phyloP scores from a whole-genome alignment of 2,329 filamentous ascomycete genomes.

The Ascochyta pisi region DNA sequence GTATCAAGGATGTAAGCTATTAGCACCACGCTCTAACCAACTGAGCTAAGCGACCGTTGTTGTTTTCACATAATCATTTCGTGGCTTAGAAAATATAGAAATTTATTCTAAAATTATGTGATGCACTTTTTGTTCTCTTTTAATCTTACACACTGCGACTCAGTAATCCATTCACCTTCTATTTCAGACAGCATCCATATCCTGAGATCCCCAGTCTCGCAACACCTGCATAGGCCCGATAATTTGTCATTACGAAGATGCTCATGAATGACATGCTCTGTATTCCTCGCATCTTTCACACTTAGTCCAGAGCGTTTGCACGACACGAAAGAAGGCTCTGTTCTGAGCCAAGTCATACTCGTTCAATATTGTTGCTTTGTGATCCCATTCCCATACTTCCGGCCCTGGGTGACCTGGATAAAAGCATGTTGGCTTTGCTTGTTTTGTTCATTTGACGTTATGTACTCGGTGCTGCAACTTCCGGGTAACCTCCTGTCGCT shows the following conservation, averaged over 20 bases:
- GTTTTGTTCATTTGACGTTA: not conserved
- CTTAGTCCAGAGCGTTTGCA: not conserved
- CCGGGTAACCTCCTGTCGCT: not conserved
- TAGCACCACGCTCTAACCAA: constrained; percentile 24
- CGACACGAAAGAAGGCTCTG: not conserved
- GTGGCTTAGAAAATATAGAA: not conserved
- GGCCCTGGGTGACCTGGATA: not conserved
- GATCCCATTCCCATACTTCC: not conserved
- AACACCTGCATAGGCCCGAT: too few relatives aligned
- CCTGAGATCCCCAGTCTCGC: too few relatives aligned
- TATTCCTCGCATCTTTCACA: too few relatives aligned
- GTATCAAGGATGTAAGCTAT: constrained; percentile 16
- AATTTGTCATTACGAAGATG: not conserved
- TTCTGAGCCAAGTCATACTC: not conserved
- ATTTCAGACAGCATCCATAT: too few relatives aligned
- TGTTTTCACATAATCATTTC: not conserved
- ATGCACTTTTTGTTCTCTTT: too few relatives aligned
- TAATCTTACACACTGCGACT: too few relatives aligned
- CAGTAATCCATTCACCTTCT: too few relatives aligned
- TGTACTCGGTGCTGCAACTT: not conserved
- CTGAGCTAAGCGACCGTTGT: constrained; percentile 20
- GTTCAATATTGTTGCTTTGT: not conserved
- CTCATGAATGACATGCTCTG: too few relatives aligned
- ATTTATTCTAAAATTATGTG: too few relatives aligned
- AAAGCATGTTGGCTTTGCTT: not conserved